A percentile compares a stretch with the other conserved stretches of the same genome.
Conservation (phyloP, 2,329 filamentous ascomycete species). For the Alternaria ethzedia region DNA sequence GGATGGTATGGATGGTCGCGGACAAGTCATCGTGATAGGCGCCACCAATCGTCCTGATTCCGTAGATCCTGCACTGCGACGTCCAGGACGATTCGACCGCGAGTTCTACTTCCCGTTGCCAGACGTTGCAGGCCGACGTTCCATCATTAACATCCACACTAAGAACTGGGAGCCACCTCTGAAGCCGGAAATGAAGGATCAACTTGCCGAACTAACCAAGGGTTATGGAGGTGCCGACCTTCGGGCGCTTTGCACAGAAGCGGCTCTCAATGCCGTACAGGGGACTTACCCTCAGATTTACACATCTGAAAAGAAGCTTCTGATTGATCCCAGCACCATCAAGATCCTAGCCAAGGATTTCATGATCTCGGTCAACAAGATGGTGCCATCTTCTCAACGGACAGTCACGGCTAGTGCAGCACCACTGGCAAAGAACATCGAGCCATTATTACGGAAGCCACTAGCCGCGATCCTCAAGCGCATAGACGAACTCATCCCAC, state of each 20-base stretch:
- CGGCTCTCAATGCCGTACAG: constrained; percentile 93
- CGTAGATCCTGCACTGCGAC: constrained; percentile 91
- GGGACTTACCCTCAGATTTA: constrained; percentile 97
- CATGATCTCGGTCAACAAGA: constrained; percentile 95
- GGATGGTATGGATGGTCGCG: constrained; percentile 60
- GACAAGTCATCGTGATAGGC: constrained; percentile 95
- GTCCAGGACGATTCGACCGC: constrained; percentile 92
- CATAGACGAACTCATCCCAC: constrained; percentile 79
- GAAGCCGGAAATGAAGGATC: constrained; percentile 76
- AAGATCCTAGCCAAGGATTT: constrained; percentile 92
- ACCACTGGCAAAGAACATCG: constrained; percentile 78
- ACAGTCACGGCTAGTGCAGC: constrained; percentile 84
- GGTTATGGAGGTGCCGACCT: constrained; percentile 97
- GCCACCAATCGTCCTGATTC: constrained; percentile 98
- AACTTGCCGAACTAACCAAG: constrained; percentile 87
- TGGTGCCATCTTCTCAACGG: constrained; percentile 92
- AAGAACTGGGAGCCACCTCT: constrained; percentile 86
- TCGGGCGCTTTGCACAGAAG: constrained; percentile 92
- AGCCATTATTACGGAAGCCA: constrained; percentile 78
- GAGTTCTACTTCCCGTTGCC: constrained; percentile 98
- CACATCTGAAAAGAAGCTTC: constrained; percentile 82
- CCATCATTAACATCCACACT: constrained; percentile 95
- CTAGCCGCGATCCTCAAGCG: constrained; percentile 71
- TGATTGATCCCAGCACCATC: constrained; percentile 86
- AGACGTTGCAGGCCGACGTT: constrained; percentile 76